Percentiles rank a stretch among this genome's conserved stretches.
phyloP scores from a whole-genome alignment of 345 rosid species.

The Salix viminalis region DNA sequence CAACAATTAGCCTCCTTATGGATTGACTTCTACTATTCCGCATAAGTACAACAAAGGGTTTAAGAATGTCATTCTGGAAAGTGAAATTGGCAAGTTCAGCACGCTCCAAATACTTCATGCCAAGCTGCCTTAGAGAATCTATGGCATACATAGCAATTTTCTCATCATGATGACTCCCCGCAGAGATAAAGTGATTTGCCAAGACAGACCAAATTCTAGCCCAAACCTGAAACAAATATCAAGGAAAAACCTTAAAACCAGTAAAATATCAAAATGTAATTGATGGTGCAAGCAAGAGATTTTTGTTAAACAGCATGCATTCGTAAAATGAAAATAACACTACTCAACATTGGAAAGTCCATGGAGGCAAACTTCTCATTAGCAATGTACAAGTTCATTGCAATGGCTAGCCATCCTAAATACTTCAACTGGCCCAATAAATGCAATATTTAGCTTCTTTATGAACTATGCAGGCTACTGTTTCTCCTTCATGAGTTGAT shows the following conservation, averaged over 20 bases:
- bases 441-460: no score
- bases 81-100: constrained; percentile 88
- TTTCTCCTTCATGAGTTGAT: not conserved
- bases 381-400: not conserved
- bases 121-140: constrained; percentile 92
- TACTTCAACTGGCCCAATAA: no score
- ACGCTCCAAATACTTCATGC: constrained; percentile 87
- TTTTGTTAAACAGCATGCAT: not conserved
- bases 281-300: not conserved
- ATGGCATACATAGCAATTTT: constrained; percentile 93
- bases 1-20: constrained; percentile 78
- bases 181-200: constrained; percentile 87
- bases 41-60: constrained; percentile 87
- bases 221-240: constrained; percentile 56
- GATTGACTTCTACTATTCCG: constrained; percentile 75
- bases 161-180: constrained; percentile 89
- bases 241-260: not conserved
- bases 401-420: not conserved
- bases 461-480: not conserved
- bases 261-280: not conserved
- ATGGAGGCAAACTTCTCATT: not conserved
- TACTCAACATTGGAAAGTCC: not conserved
- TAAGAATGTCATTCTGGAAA: constrained; percentile 92
- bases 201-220: constrained; percentile 90
- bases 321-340: not conserved